A percentile compares a stretch with the other conserved stretches of the same genome.
phyloP scores from a whole-genome alignment of 768 basidiomycete species.

The Phylloporus sp. region DNA sequence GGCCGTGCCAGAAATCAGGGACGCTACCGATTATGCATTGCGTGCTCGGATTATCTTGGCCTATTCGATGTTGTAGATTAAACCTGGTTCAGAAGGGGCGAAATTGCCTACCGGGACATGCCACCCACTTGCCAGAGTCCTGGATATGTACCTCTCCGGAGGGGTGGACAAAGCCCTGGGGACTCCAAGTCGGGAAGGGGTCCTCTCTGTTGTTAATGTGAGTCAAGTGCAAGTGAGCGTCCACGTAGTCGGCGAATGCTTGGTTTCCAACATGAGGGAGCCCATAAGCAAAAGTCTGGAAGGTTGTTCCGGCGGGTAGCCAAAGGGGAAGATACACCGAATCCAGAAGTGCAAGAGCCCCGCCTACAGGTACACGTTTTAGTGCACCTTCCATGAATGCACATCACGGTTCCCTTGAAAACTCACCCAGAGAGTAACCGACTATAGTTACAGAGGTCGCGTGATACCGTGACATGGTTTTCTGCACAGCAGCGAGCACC shows the following conservation, averaged over 20 bases:
- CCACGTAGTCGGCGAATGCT: slow-evolving; percentile 54
- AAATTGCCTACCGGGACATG: slow-evolving; percentile 45
- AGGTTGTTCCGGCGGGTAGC: slow-evolving; percentile 29
- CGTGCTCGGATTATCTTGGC: slow-evolving; percentile 54
- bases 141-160: slow-evolving; percentile 41
- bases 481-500: slow-evolving; percentile 42
- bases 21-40: slow-evolving; percentile 24
- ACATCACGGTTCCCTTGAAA: not conserved
- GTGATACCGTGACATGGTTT: slow-evolving; percentile 32
- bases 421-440: slow-evolving; percentile 39
- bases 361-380: slow-evolving; percentile 21
- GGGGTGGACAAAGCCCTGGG: slow-evolving; percentile 39
- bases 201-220: slow-evolving; percentile 53
- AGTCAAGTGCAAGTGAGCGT: slow-evolving; percentile 40
- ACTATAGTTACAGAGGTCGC: slow-evolving; percentile 40
- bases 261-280: slow-evolving; percentile 49
- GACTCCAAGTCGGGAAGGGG: slow-evolving; percentile 34
- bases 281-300: slow-evolving; percentile 32
- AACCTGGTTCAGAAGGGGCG: not conserved
- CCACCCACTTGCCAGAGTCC: slow-evolving; percentile 44
- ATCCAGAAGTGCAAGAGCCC: slow-evolving; percentile 36
- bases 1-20: slow-evolving; percentile 41
- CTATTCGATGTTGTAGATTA: slow-evolving; percentile 10
- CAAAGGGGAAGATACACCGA: slow-evolving; percentile 38
- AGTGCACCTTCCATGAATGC: not conserved